phyloP scores from a whole-genome alignment of 768 basidiomycete genomes.

The Termitomyces sp. region DNA sequence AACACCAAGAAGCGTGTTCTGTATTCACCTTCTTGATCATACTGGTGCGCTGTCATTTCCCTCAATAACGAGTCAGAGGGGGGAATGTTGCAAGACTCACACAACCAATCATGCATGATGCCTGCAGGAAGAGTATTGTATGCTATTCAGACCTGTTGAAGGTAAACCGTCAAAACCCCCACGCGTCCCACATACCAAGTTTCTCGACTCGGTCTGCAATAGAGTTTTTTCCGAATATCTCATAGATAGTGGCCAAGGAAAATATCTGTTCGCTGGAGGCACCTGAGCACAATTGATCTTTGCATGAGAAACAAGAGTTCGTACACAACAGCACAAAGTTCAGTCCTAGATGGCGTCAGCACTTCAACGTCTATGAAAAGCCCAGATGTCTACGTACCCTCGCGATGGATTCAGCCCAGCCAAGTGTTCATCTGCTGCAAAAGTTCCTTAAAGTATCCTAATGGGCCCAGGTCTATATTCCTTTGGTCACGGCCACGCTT shows the following conservation, averaged over 20 bases:
- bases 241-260: slow-evolving; percentile 34
- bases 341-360: slow-evolving; percentile 9
- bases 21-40: slow-evolving; percentile 33
- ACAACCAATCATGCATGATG: slow-evolving; percentile 32
- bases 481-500: neutral
- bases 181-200: slow-evolving; percentile 19
- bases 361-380: neutral
- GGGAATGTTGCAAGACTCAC: slow-evolving; percentile 14
- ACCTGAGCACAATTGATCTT: neutral
- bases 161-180: slow-evolving; percentile 23
- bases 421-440: slow-evolving; percentile 35
- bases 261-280: slow-evolving; percentile 35
- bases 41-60: slow-evolving; percentile 29
- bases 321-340: slow-evolving; percentile 36
- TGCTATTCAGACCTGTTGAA: neutral
- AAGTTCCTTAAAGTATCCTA: slow-evolving; percentile 23
- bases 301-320: neutral
- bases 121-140: slow-evolving; percentile 32
- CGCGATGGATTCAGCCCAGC: slow-evolving; percentile 36
- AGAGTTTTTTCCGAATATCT: slow-evolving; percentile 35
- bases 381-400: slow-evolving; percentile 19
- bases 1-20: neutral
- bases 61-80: neutral
- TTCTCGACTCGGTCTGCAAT: slow-evolving; percentile 35
- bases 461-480: neutral